These are phyloP conservation scores for Lepiota subincarnata DNA, from an alignment of 768 basidiomycete genomes.

Conservation along the genomic window DNA sequence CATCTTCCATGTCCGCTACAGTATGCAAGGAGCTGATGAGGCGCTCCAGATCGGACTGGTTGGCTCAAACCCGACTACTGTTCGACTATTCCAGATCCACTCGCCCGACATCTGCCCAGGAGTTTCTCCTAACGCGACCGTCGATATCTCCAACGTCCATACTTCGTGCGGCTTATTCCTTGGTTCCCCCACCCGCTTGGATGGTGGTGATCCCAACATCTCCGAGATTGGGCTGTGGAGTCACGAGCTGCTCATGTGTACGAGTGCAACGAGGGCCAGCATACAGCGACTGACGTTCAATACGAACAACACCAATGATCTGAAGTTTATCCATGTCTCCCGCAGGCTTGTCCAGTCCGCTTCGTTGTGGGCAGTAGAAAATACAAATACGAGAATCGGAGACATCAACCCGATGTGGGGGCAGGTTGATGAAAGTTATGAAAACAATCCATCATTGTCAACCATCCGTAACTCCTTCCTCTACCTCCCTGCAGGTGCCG, in stretches of 20 bases:
- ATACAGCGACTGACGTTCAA: slow-evolving; percentile 2
- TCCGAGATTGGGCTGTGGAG: slow-evolving; percentile 15
- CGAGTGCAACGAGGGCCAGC: slow-evolving; percentile 14
- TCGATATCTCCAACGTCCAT: slow-evolving; percentile 19
- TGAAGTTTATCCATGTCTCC: neutral
- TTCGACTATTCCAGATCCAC: neutral
- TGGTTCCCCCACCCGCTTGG: slow-evolving; percentile 17
- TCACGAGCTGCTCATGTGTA: slow-evolving; percentile 17
- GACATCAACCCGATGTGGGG: slow-evolving; percentile 6
- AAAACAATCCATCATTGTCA: slow-evolving; percentile 4
- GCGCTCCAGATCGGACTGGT: neutral
- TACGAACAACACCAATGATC: neutral
- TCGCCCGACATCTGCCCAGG: slow-evolving; percentile 12
- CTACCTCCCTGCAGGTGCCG: slow-evolving; percentile 5
- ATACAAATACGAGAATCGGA: neutral
- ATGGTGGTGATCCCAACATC: slow-evolving; percentile 16
- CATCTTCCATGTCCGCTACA: neutral
- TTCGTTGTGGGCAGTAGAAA: slow-evolving; percentile 5
- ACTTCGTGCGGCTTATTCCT: slow-evolving; percentile 18
- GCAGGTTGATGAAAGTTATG: slow-evolving; percentile 2
- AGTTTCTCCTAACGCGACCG: slow-evolving; percentile 15
- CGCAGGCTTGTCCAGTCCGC: neutral
- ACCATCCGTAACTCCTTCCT: neutral
- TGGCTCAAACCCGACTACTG: neutral
- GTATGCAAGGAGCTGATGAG: neutral